Base-by-base conservation (phyloP, 768 basidiomycete genomes). In the Tulasnella sp. region DNA sequence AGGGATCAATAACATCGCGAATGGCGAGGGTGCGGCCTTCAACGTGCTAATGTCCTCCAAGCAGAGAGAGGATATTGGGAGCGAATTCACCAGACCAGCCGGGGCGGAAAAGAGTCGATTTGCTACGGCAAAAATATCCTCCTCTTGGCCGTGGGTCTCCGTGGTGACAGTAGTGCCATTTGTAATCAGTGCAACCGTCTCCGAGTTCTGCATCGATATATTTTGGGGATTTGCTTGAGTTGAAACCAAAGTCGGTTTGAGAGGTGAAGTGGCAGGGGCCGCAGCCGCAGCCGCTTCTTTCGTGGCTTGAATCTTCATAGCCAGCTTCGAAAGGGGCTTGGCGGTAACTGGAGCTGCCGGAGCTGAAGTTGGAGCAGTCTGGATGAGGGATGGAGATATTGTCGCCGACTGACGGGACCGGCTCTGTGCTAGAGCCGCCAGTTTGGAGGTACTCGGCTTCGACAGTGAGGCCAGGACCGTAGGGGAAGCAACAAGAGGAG, bases 341-440 rank as follows among this genome's bases (percentile, higher is more conserved):
- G 71, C n/a, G 19, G 21, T 3, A 0, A 34, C 45, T 4, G n/a
- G 43, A 11, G 47, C 27, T n/a, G 47, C 5, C n/a, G 47, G 7
- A 48, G 5, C 27, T 7, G 47, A 48, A 5, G 47, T 34, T 50
- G 51, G 3, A 21, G 34, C 60, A n/a, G 51, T 27, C 10, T 19
- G 15, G 23, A 43, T 5, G 64, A n/a, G 70, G 68, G 19, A 66
- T 64, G 51, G 66, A 53, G n/a, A 70, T 70, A 65, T 41, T 67
- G 70, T 64, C 69, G 34, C 34, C 7, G 65, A 66, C 54, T 70
- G 70, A 13, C 68, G 65, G 0, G 75, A 70, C 67, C 82, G 82
- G 15, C 76, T 78, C 66, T 85, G 84, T 7, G 88, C 87, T 26
- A 90, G 77, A 63, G 81, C 75, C 7, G 85, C 84, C 9, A 91